Evolutionary conservation across 768 basidiomycete species (phyloP).

Genomic region (Suillus cothurnatus): DNA sequence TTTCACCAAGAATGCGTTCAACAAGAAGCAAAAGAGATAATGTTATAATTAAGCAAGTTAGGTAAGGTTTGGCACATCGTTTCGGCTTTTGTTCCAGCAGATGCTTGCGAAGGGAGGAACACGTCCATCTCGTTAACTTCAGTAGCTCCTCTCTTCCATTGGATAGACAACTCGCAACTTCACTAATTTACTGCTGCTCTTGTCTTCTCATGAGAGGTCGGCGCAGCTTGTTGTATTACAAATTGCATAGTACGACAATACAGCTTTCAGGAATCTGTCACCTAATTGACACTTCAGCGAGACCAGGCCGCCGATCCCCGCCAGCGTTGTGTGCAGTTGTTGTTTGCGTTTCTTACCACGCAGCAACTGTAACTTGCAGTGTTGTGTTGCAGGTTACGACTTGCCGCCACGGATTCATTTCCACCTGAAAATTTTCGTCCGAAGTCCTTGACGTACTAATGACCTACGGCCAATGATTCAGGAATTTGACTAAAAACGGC

Average conservation of each 20-base stretch:
- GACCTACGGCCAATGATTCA: neutral
- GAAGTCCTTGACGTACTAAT: neutral
- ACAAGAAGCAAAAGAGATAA: no score
- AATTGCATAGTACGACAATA: no score
- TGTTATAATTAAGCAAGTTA: no score
- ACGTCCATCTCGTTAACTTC: conserved; percentile 16
- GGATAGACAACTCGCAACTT: conserved; percentile 1
- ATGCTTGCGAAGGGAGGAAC: neutral
- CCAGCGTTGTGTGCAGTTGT: neutral
- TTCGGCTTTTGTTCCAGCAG: no score
- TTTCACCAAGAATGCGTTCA: neutral
- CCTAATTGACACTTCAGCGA: no score
- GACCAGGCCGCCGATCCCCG: neutral
- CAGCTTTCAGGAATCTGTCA: no score
- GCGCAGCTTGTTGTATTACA: no score
- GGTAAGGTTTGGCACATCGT: no score
- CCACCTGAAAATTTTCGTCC: neutral
- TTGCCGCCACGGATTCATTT: neutral
- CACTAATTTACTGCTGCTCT: no score
- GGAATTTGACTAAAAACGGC: neutral
- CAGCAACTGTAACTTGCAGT: neutral
- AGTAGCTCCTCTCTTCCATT: conserved; percentile 37
- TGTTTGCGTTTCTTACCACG: neutral
- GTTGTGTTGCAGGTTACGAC: neutral
- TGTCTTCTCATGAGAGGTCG: no score